phyloP scores from a whole-genome alignment of 345 rosid genomes.

The Gossypium australe region DNA sequence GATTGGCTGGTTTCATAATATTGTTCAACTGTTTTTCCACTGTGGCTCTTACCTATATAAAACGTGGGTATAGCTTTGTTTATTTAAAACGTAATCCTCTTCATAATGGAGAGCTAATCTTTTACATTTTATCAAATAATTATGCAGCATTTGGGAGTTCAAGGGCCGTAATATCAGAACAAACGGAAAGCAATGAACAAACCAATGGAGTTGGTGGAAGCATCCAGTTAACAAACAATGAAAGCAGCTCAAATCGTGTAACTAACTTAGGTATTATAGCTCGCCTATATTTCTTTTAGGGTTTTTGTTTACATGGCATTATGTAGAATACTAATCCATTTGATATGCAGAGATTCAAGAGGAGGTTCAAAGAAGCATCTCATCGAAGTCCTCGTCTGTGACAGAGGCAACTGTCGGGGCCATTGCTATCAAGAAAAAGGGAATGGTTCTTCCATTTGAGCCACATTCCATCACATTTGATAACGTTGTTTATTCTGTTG shows the following conservation, averaged over 20 bases:
- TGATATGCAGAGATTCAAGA: constrained; percentile 11
- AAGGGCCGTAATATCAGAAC: constrained; percentile 42
- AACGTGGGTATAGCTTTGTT: constrained; percentile 32
- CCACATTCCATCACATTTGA: constrained; percentile 59
- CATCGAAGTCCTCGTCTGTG: constrained; percentile 11
- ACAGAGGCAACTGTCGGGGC: constrained; percentile 21
- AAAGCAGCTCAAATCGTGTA: constrained; percentile 17
- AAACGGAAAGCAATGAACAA: constrained; percentile 26
- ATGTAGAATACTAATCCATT: not conserved
- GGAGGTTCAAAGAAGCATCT: constrained; percentile 17
- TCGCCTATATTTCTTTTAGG: not conserved
- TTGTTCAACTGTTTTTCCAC: constrained; percentile 43
- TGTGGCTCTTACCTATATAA: constrained; percentile 48
- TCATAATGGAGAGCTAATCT: not conserved
- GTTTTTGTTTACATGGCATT: not conserved
- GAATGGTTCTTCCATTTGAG: constrained; percentile 78
- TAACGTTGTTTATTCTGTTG: constrained; percentile 53
- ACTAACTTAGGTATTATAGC: constrained; percentile 18
- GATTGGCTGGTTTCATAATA: constrained; percentile 40
- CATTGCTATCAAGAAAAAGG: constrained; percentile 31
- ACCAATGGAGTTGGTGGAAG: constrained; percentile 22
- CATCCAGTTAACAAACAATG: constrained; percentile 23
- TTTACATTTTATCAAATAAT: not conserved
- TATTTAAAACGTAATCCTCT: constrained; percentile 13
- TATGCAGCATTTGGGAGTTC: constrained; percentile 56